Percentiles rank a stretch among this genome's conserved stretches.
Evolutionary conservation across 1,284 basidiomycete genomes (phyloP).

Genomic region (Ustilago trichophora): DNA sequence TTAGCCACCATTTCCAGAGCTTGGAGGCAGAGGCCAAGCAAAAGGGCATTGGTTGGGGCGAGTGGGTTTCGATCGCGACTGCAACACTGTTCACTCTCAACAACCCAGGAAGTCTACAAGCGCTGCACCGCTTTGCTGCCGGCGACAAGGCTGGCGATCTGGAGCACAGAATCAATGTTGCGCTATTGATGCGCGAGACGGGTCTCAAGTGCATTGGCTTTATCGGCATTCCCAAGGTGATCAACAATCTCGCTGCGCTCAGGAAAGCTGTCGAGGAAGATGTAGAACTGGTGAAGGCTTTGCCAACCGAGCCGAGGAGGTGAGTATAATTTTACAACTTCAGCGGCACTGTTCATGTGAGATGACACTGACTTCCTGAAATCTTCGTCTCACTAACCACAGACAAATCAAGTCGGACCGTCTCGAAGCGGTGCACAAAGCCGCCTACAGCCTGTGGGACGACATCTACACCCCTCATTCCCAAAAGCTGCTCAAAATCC

Average conservation of each 20-base stretch:
- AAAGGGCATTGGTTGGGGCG: conserved; percentile 75
- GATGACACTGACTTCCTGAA: not conserved
- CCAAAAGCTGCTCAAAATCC: conserved; percentile 86
- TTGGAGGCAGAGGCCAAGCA: conserved; percentile 74
- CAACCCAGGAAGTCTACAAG: conserved; percentile 79
- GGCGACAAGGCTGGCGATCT: conserved; percentile 68
- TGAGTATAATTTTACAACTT: conserved; percentile 20
- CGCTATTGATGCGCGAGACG: conserved; percentile 87
- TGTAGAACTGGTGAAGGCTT: conserved; percentile 42
- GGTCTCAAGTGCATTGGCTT: conserved; percentile 93
- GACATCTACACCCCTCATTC: conserved; percentile 90
- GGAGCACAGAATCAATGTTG: conserved; percentile 73
- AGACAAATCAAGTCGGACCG: conserved; percentile 49
- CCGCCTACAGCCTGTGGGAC: conserved; percentile 73
- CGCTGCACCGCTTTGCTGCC: conserved; percentile 80
- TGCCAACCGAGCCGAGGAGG: conserved; percentile 59
- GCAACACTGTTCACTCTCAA: conserved; percentile 84
- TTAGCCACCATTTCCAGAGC: conserved; percentile 70
- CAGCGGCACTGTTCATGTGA: too few species aligned
- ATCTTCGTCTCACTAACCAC: not conserved
- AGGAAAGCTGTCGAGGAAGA: conserved; percentile 60
- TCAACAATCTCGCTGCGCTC: conserved; percentile 65
- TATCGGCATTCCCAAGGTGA: conserved; percentile 81
- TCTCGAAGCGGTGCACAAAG: conserved; percentile 40
- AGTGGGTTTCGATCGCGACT: conserved; percentile 86